A percentile compares a stretch with the other conserved stretches of the same genome.
Conservation (phyloP, 805 yeast species). For the Jamesozyma gamospora region DNA sequence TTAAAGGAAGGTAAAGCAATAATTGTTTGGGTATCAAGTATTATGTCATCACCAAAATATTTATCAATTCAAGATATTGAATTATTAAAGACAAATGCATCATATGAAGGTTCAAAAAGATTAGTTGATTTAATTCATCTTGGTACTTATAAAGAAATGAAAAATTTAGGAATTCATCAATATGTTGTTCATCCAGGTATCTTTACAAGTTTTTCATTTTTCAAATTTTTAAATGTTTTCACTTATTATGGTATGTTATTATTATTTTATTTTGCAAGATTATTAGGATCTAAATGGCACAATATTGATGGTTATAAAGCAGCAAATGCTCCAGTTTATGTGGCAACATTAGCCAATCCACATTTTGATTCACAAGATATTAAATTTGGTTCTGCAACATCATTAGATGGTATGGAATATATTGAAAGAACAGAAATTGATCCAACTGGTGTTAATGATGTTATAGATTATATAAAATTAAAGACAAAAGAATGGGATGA, state of each 20-base stretch:
- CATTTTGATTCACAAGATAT: constrained; percentile 37
- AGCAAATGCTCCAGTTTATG: constrained; percentile 76
- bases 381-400: constrained; percentile 66
- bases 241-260: constrained; percentile 80
- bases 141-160: constrained; percentile 50
- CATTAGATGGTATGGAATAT: constrained; percentile 54
- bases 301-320: constrained; percentile 82
- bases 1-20: constrained; percentile 50
- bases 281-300: constrained; percentile 79
- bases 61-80: constrained; percentile 70
- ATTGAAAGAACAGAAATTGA: constrained; percentile 49
- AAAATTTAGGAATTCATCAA: constrained; percentile 48
- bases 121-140: constrained; percentile 73
- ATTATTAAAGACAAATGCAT: constrained; percentile 47
- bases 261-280: constrained; percentile 74
- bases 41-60: constrained; percentile 68
- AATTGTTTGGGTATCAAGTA: constrained; percentile 76
- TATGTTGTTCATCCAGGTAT: constrained; percentile 92
- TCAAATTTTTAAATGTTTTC: constrained; percentile 62
- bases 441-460: constrained; percentile 53
- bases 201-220: constrained; percentile 73
- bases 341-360: constrained; percentile 46
- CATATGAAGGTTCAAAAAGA: constrained; percentile 90
- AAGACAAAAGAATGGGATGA: constrained; percentile 64
- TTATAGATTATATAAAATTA: constrained; percentile 50